These are phyloP conservation scores for Kodamaea leandrae DNA, from an alignment of 805 yeast species.

Conservation along the genomic window DNA sequence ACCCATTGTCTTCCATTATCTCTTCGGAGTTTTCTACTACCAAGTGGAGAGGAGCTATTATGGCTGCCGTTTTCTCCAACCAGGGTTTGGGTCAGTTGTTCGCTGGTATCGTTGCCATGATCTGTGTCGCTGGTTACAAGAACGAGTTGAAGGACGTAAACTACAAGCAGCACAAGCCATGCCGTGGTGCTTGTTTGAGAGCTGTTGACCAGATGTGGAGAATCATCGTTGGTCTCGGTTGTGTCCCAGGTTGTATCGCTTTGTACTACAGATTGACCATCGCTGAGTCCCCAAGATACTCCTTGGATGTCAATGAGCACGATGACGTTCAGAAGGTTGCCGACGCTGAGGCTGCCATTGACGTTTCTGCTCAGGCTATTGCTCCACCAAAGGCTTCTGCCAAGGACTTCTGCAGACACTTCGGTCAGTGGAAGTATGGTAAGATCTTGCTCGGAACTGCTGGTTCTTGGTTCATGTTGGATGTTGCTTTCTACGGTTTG, in stretches of 20 bases:
- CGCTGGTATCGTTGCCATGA: conserved; percentile 80
- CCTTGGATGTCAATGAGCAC: conserved; percentile 69
- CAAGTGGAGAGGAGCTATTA: conserved; percentile 96
- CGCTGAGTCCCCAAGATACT: conserved; percentile 92
- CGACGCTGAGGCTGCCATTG: conserved; percentile 45
- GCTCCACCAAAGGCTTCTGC: conserved; percentile 80
- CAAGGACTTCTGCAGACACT: conserved; percentile 68
- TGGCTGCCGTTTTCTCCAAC: conserved; percentile 95
- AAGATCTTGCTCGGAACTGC: conserved; percentile 86
- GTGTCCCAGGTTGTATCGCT: conserved; percentile 83
- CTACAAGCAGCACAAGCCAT: conserved; percentile 45
- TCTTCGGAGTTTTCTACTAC: conserved; percentile 92
- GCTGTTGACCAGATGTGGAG: conserved; percentile 97
- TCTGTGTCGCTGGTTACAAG: conserved; percentile 77
- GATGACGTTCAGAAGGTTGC: conserved; percentile 55
- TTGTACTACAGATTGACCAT: conserved; percentile 89
- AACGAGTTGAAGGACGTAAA: conserved; percentile 50
- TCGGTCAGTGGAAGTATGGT: conserved; percentile 82
- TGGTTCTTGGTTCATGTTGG: conserved; percentile 86
- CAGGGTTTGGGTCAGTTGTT: conserved; percentile 95
- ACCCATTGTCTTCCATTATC: conserved; percentile 89
- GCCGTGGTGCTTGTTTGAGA: conserved; percentile 63
- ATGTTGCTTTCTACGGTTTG: conserved; percentile 88
- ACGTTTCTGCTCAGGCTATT: conserved; percentile 34
- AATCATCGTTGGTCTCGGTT: conserved; percentile 83